Evolutionary conservation across 495 filamentous ascomycete species (phyloP).

Genomic region (Entonaema liquescens): DNA sequence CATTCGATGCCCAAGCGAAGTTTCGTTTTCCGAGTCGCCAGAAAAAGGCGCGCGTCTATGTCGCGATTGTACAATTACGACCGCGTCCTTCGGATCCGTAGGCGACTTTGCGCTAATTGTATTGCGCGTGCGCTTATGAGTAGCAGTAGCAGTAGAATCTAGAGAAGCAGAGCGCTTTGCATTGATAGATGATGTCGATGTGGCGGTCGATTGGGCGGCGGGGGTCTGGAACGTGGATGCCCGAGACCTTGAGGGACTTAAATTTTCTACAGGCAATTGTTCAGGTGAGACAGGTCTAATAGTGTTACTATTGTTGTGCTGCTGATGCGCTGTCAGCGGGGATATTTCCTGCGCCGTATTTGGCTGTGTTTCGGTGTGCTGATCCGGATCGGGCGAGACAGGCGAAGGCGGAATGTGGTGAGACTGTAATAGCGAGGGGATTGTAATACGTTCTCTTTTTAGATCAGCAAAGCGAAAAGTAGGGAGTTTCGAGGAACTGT

Average conservation of each 20-base stretch:
- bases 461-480: conserved; percentile 60
- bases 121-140: conserved; percentile 13
- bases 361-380: conserved; percentile 45
- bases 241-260: conserved; percentile 47
- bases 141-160: conserved; percentile 35
- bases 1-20: conserved; percentile 20
- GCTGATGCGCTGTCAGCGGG: conserved; percentile 37
- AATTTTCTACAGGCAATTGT: conserved; percentile 29
- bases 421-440: conserved; percentile 47
- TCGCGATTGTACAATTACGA: conserved; percentile 24
- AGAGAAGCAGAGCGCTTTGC: conserved; percentile 55
- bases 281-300: conserved; percentile 39
- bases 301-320: conserved; percentile 40
- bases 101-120: conserved; percentile 35
- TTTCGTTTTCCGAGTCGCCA: conserved; percentile 23
- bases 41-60: conserved; percentile 39
- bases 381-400: conserved; percentile 47
- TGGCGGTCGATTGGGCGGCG: conserved; percentile 38
- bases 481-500: conserved; percentile 61
- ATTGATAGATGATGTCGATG: conserved; percentile 40
- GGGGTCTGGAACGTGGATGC: conserved; percentile 52
- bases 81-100: conserved; percentile 37
- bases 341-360: conserved; percentile 45
- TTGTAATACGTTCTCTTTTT: conserved; percentile 49
- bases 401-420: conserved; percentile 54